Base-by-base conservation (phyloP, 495 filamentous ascomycete genomes). In the Evansstolkia leycettana region DNA sequence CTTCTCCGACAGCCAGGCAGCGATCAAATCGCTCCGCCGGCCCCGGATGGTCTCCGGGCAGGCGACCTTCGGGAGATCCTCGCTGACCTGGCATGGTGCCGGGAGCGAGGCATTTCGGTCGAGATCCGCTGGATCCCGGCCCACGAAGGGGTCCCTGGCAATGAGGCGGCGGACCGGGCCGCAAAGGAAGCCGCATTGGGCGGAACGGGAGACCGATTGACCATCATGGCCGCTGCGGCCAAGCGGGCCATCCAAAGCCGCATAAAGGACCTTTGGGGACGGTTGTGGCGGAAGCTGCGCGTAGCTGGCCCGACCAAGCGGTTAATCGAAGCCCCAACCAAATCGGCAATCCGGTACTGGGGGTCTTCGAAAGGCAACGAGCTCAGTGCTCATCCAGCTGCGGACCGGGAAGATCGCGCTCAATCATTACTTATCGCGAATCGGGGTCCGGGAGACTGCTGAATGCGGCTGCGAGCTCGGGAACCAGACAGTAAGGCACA, bases 401-500 rank as follows among this genome's bases (percentile, higher is more conserved):
- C 53, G 49, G 11, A 57, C 24, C 49, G n/a, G 43, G 25, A 52
- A 52, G 38, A 51, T 60, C 13, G 42, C 38, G 36, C 41, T 62
- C 25, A 38, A 34, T 2, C 42, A 41, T 2, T 62, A 58, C 37
- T 54, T 62, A 18, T 37, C 48, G 30, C 13, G 14, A 3, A 59
- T 62, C 33, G 46, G 52, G 28, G 46, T 42, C 30, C 37, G 45
- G 15, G 45, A 58, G 7, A 46, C 43, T 8, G 42, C 50, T 15
- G 5, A 42, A 38, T 60, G 46, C 39, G 12, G 42, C 34, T 60
- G 43, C 29, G 41, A 40, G 17, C 36, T 34, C 7, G 48, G 48
- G 31, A 25, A 9, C 2, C 43, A 58, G 37, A 54, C 52, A 6
- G 41, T 51, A 33, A 37, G 37, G 4, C 51, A 63, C 18, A 36